phyloP scores from a whole-genome alignment of 805 yeast species.

The Yarrowia bubula region DNA sequence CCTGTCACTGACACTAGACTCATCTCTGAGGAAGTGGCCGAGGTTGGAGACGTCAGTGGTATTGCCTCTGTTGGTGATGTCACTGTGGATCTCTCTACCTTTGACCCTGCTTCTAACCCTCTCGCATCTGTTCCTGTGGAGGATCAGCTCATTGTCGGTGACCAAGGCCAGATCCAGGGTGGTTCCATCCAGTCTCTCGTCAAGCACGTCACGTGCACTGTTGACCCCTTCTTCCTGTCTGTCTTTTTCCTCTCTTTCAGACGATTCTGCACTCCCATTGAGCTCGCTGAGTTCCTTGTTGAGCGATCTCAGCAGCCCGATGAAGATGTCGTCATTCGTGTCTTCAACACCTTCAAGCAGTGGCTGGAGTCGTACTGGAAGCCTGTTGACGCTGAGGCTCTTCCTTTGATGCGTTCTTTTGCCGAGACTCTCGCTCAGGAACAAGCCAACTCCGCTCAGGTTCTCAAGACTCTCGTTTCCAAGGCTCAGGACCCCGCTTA shows the following conservation, averaged over 20 bases:
- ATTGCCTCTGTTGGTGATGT: neutral
- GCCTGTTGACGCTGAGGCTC: constrained; percentile 14
- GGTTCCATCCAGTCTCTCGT: constrained; percentile 39
- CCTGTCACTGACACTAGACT: neutral
- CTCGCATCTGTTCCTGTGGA: constrained; percentile 6
- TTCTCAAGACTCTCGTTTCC: constrained; percentile 2
- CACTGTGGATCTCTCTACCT: constrained; percentile 2
- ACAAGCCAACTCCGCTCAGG: constrained; percentile 14
- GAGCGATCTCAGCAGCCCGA: constrained; percentile 41
- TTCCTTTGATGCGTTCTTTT: constrained; percentile 28
- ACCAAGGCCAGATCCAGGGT: constrained; percentile 37
- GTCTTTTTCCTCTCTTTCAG: constrained; percentile 77
- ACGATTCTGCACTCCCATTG: constrained; percentile 63
- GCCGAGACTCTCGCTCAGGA: constrained; percentile 14
- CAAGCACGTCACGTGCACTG: constrained; percentile 34
- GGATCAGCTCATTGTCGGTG: constrained; percentile 24
- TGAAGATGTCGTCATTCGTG: constrained; percentile 47
- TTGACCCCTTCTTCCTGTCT: constrained; percentile 65
- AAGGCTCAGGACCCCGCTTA: constrained; percentile 20
- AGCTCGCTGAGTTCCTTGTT: constrained; percentile 66
- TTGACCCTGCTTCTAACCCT: neutral
- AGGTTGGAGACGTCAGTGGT: constrained; percentile 9
- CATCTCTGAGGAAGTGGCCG: neutral
- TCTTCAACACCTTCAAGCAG: constrained; percentile 65
- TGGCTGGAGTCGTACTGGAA: constrained; percentile 95